A percentile compares a stretch with the other conserved stretches of the same genome.
Evolutionary conservation across 148 eudicot species (phyloP).

Genomic region (Rhododendron molle): DNA sequence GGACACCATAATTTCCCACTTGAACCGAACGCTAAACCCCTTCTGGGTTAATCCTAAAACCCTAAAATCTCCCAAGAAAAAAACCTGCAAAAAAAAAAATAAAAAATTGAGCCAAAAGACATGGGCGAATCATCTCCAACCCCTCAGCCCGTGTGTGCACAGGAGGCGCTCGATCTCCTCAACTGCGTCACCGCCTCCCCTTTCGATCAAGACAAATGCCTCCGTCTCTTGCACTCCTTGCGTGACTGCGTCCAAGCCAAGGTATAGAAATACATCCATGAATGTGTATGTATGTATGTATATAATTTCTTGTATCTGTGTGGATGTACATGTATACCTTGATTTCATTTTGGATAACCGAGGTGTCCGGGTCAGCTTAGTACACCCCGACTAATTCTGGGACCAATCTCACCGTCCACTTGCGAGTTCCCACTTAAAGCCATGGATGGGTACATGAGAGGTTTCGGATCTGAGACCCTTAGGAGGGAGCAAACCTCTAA

Average conservation of each 20-base stretch:
- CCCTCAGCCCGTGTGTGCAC: conserved; percentile 42
- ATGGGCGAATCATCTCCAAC: conserved; percentile 30
- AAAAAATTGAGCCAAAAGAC: too few relatives aligned
- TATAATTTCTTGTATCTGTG: not conserved
- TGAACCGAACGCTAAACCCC: not conserved
- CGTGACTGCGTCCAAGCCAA: conserved; percentile 65
- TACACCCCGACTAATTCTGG: not conserved
- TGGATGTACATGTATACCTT: not conserved
- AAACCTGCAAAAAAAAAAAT: not conserved
- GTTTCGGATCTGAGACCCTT: not conserved
- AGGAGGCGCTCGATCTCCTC: conserved; percentile 77
- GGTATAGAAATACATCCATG: conserved; percentile 27
- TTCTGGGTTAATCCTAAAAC: not conserved
- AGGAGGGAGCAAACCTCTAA: not conserved
- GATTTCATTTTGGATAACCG: not conserved
- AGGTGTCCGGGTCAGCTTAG: not conserved
- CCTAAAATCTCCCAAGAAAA: not conserved
- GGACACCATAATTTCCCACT: too few relatives aligned
- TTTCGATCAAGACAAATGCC: conserved; percentile 70
- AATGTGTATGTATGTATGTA: not conserved
- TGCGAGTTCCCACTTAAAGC: too few relatives aligned
- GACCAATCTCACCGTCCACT: not conserved
- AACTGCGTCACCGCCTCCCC: conserved; percentile 61
- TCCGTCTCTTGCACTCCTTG: conserved; percentile 53
- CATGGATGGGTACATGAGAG: not conserved